Conservation (phyloP, 257 asterid genomes). For the Petunia secreta region DNA sequence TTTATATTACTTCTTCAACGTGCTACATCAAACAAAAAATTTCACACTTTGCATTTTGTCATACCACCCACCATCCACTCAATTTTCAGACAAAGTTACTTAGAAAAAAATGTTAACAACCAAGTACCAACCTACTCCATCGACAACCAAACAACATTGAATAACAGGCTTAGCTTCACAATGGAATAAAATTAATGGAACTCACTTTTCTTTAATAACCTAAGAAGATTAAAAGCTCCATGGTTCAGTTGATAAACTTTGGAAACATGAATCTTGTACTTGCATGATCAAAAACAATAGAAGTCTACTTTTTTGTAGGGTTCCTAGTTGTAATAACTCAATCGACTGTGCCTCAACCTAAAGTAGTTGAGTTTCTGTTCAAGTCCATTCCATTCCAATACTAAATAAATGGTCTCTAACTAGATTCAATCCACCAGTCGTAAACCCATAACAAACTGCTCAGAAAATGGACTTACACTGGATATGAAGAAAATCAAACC, state of each 20-base stretch:
- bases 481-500: not conserved
- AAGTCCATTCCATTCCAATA: not conserved
- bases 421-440: not conserved
- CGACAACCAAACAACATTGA: not conserved
- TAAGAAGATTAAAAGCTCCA: not conserved
- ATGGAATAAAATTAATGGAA: not conserved
- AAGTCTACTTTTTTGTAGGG: not conserved
- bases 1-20: not conserved
- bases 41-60: not conserved
- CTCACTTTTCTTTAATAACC: not conserved
- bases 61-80: not conserved
- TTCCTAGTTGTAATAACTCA: not conserved
- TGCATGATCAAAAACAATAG: not conserved
- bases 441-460: not conserved
- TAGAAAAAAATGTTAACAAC: not conserved
- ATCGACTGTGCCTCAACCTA: slow-evolving; percentile 4
- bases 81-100: not conserved
- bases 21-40: not conserved
- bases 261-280: not conserved
- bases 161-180: not conserved
- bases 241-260: not conserved
- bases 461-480: not conserved
- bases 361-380: not conserved
- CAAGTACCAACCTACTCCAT: not conserved
- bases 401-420: not conserved